phyloP scores from a whole-genome alignment of 257 asterid genomes.

The Galeopsis tetrahit region DNA sequence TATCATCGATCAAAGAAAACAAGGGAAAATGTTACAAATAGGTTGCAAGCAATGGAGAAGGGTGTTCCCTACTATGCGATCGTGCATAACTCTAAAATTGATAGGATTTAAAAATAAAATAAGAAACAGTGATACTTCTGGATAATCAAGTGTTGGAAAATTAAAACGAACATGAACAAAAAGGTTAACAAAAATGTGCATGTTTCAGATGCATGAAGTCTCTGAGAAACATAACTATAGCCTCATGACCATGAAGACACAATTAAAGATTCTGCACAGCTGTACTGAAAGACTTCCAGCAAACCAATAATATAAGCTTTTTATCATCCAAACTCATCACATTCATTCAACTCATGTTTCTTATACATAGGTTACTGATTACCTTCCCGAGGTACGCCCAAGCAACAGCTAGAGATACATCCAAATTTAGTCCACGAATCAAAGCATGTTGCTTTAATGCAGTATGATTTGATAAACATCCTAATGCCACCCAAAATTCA shows the following conservation, averaged over 20 bases:
- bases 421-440: conserved; percentile 88
- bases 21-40: too few species aligned
- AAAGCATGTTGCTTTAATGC: conserved; percentile 90
- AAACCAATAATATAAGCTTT: conserved; percentile 19
- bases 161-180: not conserved
- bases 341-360: conserved; percentile 26
- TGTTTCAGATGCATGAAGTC: not conserved
- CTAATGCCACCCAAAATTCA: conserved; percentile 93
- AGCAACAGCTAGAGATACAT: conserved; percentile 88
- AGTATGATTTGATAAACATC: conserved; percentile 70
- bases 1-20: too few species aligned
- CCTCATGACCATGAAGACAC: not conserved
- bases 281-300: not conserved
- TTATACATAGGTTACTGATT: conserved; percentile 30
- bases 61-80: too few species aligned
- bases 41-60: too few species aligned
- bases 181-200: not conserved
- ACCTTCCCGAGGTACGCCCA: conserved; percentile 99
- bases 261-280: conserved; percentile 1
- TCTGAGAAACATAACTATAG: not conserved
- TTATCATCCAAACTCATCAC: conserved; percentile 23
- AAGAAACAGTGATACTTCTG: not conserved
- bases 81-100: too few species aligned
- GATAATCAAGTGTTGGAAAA: not conserved
- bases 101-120: too few species aligned